Evolutionary conservation across 208 protist genomes (phyloP).

Genomic region (Wallacemonas sp.): DNA sequence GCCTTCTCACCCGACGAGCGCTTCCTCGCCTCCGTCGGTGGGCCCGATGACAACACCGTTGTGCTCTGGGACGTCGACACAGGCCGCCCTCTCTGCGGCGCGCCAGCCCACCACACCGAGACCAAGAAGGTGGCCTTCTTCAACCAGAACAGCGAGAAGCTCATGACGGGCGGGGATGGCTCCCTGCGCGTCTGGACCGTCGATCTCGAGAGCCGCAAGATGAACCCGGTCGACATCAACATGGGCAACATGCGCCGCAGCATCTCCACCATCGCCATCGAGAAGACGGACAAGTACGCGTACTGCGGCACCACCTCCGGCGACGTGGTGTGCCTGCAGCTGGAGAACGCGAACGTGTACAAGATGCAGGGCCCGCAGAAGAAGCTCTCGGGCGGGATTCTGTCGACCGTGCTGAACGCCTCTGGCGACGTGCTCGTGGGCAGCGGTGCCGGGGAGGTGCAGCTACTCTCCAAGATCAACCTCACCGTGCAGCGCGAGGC

Average conservation of each 20-base stretch:
- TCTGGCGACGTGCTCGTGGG: constrained; percentile 90
- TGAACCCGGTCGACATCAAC: constrained; percentile 88
- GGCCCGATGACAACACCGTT: constrained; percentile 94
- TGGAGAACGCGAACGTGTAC: constrained; percentile 82
- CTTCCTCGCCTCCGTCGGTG: constrained; percentile 93
- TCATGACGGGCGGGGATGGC: constrained; percentile 90
- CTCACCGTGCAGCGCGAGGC: constrained; percentile 76
- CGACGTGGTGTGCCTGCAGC: constrained; percentile 91
- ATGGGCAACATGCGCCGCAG: constrained; percentile 88
- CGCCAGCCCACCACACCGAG: constrained; percentile 77
- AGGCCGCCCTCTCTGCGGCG: constrained; percentile 90
- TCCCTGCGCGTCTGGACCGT: constrained; percentile 93
- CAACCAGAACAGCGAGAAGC: constrained; percentile 75
- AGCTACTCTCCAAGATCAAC: constrained; percentile 88
- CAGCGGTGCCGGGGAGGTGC: constrained; percentile 86
- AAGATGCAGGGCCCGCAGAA: constrained; percentile 92
- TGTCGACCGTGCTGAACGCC: constrained; percentile 65
- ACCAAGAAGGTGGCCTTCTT: constrained; percentile 85
- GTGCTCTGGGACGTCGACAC: constrained; percentile 94
- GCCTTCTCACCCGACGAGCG: constrained; percentile 94
- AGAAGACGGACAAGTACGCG: constrained; percentile 85
- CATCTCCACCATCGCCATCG: constrained; percentile 77
- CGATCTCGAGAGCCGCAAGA: constrained; percentile 87
- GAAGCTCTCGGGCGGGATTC: constrained; percentile 85
- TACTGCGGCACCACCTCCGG: constrained; percentile 94